Evolutionary conservation across 2,329 filamentous ascomycete species (phyloP), one percentile per base, ranked within the genome.

Genomic region (Plectosphaerella sp.): DNA sequence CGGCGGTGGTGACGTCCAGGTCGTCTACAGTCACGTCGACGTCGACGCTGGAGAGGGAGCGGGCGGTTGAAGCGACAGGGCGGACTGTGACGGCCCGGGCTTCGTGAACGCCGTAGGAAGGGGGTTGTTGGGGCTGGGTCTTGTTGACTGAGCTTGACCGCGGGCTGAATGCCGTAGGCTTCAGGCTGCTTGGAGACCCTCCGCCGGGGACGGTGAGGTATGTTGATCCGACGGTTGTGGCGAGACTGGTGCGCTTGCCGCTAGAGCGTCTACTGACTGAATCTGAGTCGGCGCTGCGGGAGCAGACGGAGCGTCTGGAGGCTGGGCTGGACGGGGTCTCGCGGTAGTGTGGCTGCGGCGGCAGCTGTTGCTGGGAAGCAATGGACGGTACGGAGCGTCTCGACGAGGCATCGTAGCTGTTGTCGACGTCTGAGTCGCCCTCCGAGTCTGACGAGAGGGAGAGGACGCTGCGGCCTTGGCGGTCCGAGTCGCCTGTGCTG

Each of bases 381-480:
- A 61, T 58, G 11, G 65, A 66, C 6, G 58, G 53, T 11, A 63
- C 59, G 3, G 59, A 59, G 49, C 59, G 65, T 33, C 28, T 33
- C 3, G 67, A 63, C 2, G 61, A 60, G 3, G 65, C 57, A 10
- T 68, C 68, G 7, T 61, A 60, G 16, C 60, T 61, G 24, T 67
- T 43, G 11, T 46, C 43, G 12, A 10, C 20, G 22, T 46, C 43
- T n/a, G 15, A 72, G 25, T 76, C 74, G 5, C 78, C 77, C 52
- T 83, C 80, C 0, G 79, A 82, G 54, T 83, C 79, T 0, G 80
- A 82, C 2, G 79, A 82, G 1, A 84, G 70, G 1, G 79, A 78
- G 14, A 84, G 64, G 1, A 84, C 72, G 54, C 80, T 83, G 53
- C 72, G 80, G 49, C 79, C 72, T 42, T 79, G 71, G 6, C 82